phyloP scores from a whole-genome alignment of 306 rosid genomes.

The Cucumis melo region DNA sequence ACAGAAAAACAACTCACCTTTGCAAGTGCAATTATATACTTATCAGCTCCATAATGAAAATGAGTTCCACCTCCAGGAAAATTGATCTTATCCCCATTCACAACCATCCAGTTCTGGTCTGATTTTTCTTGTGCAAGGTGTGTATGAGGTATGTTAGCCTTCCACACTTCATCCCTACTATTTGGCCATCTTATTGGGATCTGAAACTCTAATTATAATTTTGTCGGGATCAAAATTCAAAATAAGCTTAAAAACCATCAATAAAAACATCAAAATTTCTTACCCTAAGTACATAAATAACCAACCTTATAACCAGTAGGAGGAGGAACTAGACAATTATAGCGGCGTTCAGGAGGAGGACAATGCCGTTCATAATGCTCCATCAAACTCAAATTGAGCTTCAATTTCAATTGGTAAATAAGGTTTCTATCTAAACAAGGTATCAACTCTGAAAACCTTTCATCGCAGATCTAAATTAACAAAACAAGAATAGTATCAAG shows the following conservation, averaged over 20 bases:
- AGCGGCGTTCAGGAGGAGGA: constrained; percentile 40
- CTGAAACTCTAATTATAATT: constrained; percentile 28
- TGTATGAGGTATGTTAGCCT: constrained; percentile 56
- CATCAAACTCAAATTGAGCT: constrained; percentile 37
- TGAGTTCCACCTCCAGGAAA: constrained; percentile 64
- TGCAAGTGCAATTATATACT: constrained; percentile 41
- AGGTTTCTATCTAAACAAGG: constrained; percentile 52
- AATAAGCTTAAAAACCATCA: constrained; percentile 3
- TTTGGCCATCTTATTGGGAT: constrained; percentile 48
- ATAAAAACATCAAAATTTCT: background rate
- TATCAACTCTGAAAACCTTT: constrained; percentile 33
- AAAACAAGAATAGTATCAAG: too few species aligned
- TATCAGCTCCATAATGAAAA: constrained; percentile 52
- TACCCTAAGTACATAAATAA: background rate
- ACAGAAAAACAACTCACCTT: constrained; percentile 14
- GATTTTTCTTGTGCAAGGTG: constrained; percentile 52
- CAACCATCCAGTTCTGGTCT: constrained; percentile 64
- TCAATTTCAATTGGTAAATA: constrained; percentile 29
- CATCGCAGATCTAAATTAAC: constrained; percentile 23
- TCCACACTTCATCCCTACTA: constrained; percentile 63
- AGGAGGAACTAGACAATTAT: constrained; percentile 42
- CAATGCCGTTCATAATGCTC: constrained; percentile 58
- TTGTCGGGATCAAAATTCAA: constrained; percentile 22
- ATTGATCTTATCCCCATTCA: constrained; percentile 52
- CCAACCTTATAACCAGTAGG: constrained; percentile 44